Base-by-base conservation (phyloP, 306 rosid species). In the Quercus rubra region DNA sequence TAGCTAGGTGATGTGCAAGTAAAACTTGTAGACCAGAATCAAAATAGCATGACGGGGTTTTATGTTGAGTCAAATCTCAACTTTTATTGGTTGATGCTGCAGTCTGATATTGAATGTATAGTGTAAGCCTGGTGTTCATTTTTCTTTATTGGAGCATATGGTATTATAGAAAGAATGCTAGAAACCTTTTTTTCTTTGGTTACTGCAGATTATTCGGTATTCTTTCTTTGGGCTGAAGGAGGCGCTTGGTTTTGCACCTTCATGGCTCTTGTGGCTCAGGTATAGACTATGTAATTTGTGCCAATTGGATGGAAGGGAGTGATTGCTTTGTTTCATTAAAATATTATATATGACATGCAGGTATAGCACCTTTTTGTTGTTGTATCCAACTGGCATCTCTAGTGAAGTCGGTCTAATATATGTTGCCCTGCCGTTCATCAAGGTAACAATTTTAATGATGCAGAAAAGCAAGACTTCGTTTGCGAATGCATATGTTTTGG, bases 211-310 rank as follows among this genome's bases (percentile, higher is more conserved):
- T 75, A 88, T 92, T 84, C 89, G 97, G 31, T 94, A 87, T 85
- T 84, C 89, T 51, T 94, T 92, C 90, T 90, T 83, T 77, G 97
- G 97, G 66, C 73, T 84, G 81, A 94, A 90, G 79, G 97, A 91
- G 88, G 84, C 90, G 10, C 79, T 90, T 81, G 97, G 97, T 79
- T 91, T 82, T 71, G 27, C 88, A 30, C 97, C 98, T 57, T 88
- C 92, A 23, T 94, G 94, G 97, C 95, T 92, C 59, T 78, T 87
- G 87, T 92, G 97, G 97, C 92, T 94, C 31, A 91, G 97, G 98
- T 92, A 83, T 59, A 69, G 46, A 57, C 76, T 70, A 52, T 56
- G 57, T 49, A 72, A 31, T 12, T 59, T 72, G 38, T 61, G 55
- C 58, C 17, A 66, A 73, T 49, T 66, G 66, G 33, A 25, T n/a